Base-by-base conservation (phyloP, 108 stramenopile species). In the Nannochloropsis oceanica region DNA sequence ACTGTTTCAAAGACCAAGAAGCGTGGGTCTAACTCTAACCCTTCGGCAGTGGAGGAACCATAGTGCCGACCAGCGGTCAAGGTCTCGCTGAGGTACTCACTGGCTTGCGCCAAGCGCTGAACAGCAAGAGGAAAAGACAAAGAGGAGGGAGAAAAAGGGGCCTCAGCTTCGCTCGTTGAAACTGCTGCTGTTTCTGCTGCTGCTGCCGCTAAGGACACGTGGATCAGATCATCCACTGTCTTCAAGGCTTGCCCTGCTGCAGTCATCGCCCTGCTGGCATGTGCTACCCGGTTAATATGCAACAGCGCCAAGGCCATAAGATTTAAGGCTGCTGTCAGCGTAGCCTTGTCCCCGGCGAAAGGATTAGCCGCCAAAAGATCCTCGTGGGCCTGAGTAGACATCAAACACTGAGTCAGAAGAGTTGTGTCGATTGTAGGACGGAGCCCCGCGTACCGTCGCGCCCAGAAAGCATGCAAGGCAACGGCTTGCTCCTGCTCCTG, bases 1-100 rank as follows among this genome's bases (percentile, higher is more conserved):
- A 86, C 83, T 81, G 84, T 81, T 80, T 90, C 90, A 44, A 89
- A 87, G 11, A 89, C 82, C n/a, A 90, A 43, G 82, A 86, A 84
- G 14, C 90, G 86, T 7, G 90, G 86, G 44, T 90, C 90, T 34
- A 59, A 84, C 14, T 24, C 27, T 22, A 46, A 50, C 43, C 18
- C 80, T 18, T 0, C 84, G 11, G 22, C 27, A 13, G 44, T 43
- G 80, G 44, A 10, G 22, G 44, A n/a, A 18, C 84, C 86, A 27
- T 86, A 89, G 84, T 89, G 80, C 13, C 89, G 42, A 13, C 84
- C 89, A 0, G 42, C 81, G 20, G 86, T 86, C 27, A 89, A 43
- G 20, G 46, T 5, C 80, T 89, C 82, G 59, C 81, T 83, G 13
- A 89, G 25, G 12, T 81, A 12, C 42, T 89, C 86, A 22, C 80